Evolutionary conservation across 208 protist species (phyloP).

Genomic region (Trypanosomatidae sp.): DNA sequence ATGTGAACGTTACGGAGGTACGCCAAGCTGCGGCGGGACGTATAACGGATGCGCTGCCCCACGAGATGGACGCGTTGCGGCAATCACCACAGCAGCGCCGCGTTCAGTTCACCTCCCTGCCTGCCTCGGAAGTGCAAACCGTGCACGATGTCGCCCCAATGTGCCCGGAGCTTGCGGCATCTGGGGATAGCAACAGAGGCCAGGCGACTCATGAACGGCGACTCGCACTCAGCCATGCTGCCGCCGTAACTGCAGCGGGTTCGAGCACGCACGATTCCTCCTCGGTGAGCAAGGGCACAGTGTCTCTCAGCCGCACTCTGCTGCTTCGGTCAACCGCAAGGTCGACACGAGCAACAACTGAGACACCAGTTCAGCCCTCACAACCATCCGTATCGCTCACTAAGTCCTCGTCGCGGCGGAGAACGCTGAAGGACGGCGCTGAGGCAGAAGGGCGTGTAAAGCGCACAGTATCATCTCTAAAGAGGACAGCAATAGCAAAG

Average conservation of each 20-base stretch:
- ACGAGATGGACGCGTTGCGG: not conserved
- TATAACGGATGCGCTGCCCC: not conserved
- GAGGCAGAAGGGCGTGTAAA: not conserved
- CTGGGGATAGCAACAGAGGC: not conserved
- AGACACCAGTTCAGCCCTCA: not conserved
- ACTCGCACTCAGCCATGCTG: not conserved
- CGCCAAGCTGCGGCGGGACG: not conserved
- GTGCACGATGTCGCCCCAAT: not conserved
- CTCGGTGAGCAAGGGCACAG: not conserved
- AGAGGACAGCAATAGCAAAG: not conserved
- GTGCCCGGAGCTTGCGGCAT: not conserved
- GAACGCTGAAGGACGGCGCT: not conserved
- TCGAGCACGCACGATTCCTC: not conserved
- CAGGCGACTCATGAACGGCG: constrained; percentile 1
- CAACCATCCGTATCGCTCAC: not conserved
- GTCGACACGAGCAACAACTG: not conserved
- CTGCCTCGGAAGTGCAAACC: not conserved
- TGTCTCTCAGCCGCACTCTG: not conserved
- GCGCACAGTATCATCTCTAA: not conserved
- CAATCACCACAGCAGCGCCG: not conserved
- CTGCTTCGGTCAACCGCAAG: not conserved
- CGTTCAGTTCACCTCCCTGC: not conserved
- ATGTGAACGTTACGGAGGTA: not conserved
- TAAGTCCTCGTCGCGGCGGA: not conserved
- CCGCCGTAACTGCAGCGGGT: not conserved